phyloP scores from a whole-genome alignment of 345 rosid genomes.

The Streptanthus diversifolius region DNA sequence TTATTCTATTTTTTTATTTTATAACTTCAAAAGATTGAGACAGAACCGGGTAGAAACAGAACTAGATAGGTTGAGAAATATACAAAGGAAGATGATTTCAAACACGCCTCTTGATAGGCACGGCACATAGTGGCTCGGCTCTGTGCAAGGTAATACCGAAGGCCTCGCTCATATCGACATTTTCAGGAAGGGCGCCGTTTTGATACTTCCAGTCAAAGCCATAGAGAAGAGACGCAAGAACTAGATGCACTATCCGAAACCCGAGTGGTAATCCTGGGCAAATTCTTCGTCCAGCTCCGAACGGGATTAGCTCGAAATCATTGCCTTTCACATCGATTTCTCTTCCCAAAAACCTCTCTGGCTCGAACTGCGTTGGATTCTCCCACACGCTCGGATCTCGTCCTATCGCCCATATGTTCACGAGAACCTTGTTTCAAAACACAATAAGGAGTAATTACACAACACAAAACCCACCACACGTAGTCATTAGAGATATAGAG shows the following conservation, averaged over 20 bases:
- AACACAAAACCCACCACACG: background rate
- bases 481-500: background rate
- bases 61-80: background rate
- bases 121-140: conserved; percentile 20
- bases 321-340: conserved; percentile 19
- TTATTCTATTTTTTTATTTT: background rate
- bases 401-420: conserved; percentile 37
- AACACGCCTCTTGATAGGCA: conserved; percentile 17
- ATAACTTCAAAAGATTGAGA: background rate
- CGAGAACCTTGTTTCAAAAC: conserved; percentile 17
- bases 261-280: conserved; percentile 41
- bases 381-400: conserved; percentile 34
- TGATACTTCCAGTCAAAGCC: conserved; percentile 43
- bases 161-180: conserved; percentile 37
- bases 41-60: background rate
- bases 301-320: conserved; percentile 27
- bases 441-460: background rate
- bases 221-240: conserved; percentile 39
- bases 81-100: conserved; percentile 7
- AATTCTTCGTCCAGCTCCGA: conserved; percentile 27
- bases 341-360: conserved; percentile 23
- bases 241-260: conserved; percentile 35
- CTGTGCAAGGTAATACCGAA: conserved; percentile 29
- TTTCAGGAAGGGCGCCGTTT: conserved; percentile 18
- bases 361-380: conserved; percentile 26